Evolutionary conservation across 1,284 basidiomycete species (phyloP), one percentile per base, ranked within the genome.

Genomic region (Moesziomyces globuligerus): DNA sequence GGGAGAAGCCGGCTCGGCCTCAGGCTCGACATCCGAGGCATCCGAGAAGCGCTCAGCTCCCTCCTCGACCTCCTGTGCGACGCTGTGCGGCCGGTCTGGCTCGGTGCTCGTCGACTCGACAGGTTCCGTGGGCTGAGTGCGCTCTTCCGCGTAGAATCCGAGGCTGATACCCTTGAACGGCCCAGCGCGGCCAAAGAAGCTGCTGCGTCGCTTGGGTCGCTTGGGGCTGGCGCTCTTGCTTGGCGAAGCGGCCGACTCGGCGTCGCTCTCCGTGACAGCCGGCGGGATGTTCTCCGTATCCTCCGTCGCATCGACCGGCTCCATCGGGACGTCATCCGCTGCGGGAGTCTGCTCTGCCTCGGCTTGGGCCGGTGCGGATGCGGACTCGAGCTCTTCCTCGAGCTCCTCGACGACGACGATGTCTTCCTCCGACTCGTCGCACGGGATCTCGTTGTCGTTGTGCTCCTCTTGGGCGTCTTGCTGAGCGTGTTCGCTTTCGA

Each of bases 121-220:
- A 5, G 34, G 7, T 11, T 29, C 28, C 10, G 10, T 29, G 28
- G 28, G 26, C 7, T 36, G 11, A 15, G 44, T 48, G 20, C 72
- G 66, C 46, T 74, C 72, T 47, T 74, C 68, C 9, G 65, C 62
- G 36, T 74, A 74, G 45, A 74, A 74, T 9, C 68, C 72, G 17
- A 74, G 59, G 20, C 56, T 72, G 18, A 67, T 65, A 3, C 55
- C 67, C 20, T 38, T 32, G 48, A 74, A 66, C n/a, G 69, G 62
- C 3, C 68, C 64, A 13, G 72, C 68, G 6, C 72, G 49, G 17
- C 72, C 72, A 34, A 72, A 69, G 64, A 74, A 74, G 55, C 72
- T 72, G 58, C 64, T 72, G 32, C 72, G 62, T 25, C 72, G 64
- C 49, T 72, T 73, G 11, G 55, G 50, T 3, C 67, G 60, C 43